A percentile compares a stretch with the other conserved stretches of the same genome.
These are phyloP conservation scores for Fusarium verticillioides DNA, from an alignment of 2,329 filamentous ascomycete species.

Conservation along the genomic window DNA sequence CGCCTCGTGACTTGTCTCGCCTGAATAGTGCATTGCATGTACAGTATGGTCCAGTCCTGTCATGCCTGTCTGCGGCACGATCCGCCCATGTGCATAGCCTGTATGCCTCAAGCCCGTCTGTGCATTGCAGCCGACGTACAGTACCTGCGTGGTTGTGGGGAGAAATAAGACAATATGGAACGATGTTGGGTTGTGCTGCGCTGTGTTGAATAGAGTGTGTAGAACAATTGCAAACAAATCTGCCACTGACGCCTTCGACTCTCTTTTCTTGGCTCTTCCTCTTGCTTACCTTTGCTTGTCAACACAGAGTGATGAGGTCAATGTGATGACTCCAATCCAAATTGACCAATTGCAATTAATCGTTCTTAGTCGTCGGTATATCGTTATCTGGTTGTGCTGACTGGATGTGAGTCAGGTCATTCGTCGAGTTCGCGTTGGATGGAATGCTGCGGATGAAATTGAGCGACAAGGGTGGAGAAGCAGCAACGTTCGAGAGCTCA, in stretches of 20 bases:
- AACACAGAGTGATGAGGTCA: neutral
- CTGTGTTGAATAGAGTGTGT: slow-evolving; percentile 7
- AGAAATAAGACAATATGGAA: slow-evolving; percentile 16
- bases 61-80: slow-evolving; percentile 21
- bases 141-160: slow-evolving; percentile 33
- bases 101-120: slow-evolving; percentile 14
- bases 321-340: neutral
- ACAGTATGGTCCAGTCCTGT: neutral
- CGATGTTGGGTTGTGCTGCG: neutral
- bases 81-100: slow-evolving; percentile 22
- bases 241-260: slow-evolving; percentile 3
- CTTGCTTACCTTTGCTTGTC: slow-evolving; percentile 23
- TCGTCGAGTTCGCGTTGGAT: slow-evolving; percentile 22
- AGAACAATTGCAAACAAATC: slow-evolving; percentile 24
- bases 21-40: slow-evolving; percentile 22
- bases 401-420: slow-evolving; percentile 18
- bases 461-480: slow-evolving; percentile 8
- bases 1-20: slow-evolving; percentile 16
- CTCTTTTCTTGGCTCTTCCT: slow-evolving; percentile 17
- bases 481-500: slow-evolving; percentile 13
- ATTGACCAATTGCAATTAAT: slow-evolving; percentile 6
- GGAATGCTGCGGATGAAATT: slow-evolving; percentile 28
- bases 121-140: slow-evolving; percentile 20
- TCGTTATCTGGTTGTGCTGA: slow-evolving; percentile 29
- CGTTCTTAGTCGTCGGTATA: slow-evolving; percentile 11